Percentiles rank a stretch among this genome's conserved stretches.
These are phyloP conservation scores for Pyrenochaeta sp. DNA, from an alignment of 2,329 filamentous ascomycete species.

Conservation along the genomic window DNA sequence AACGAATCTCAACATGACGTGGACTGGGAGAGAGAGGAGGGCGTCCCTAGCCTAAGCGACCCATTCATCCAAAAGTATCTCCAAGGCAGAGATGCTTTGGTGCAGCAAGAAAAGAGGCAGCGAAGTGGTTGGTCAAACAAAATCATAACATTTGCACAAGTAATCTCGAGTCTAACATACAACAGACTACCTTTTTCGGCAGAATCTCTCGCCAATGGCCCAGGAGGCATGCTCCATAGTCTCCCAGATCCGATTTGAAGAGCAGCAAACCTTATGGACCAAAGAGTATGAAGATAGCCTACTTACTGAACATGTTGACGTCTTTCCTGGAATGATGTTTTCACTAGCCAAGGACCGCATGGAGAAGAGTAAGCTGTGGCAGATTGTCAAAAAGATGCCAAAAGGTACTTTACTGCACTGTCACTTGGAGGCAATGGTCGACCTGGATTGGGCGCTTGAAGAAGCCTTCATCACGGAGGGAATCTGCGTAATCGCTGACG, in stretches of 20 bases:
- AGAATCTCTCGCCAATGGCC: constrained; percentile 80
- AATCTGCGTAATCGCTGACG: constrained; percentile 71
- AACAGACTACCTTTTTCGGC: constrained; percentile 72
- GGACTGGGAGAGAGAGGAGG: constrained; percentile 51
- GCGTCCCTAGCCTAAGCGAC: constrained; percentile 61
- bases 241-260: constrained; percentile 77
- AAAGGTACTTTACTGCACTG: constrained; percentile 88
- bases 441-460: constrained; percentile 80
- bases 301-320: constrained; percentile 67
- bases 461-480: constrained; percentile 74
- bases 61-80: constrained; percentile 85
- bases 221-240: constrained; percentile 81
- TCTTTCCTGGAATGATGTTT: constrained; percentile 95
- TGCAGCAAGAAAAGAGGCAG: constrained; percentile 80
- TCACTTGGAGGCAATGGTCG: constrained; percentile 90
- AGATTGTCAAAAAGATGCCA: constrained; percentile 83
- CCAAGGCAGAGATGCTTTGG: constrained; percentile 74
- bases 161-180: constrained; percentile 31
- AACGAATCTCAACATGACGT: constrained; percentile 37
- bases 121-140: constrained; percentile 70
- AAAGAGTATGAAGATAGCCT: constrained; percentile 73
- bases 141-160: background rate
- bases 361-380: constrained; percentile 84
- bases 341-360: constrained; percentile 83
- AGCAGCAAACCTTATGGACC: constrained; percentile 80